Conservation (phyloP, 805 yeast species). For the Candida berthetii region DNA sequence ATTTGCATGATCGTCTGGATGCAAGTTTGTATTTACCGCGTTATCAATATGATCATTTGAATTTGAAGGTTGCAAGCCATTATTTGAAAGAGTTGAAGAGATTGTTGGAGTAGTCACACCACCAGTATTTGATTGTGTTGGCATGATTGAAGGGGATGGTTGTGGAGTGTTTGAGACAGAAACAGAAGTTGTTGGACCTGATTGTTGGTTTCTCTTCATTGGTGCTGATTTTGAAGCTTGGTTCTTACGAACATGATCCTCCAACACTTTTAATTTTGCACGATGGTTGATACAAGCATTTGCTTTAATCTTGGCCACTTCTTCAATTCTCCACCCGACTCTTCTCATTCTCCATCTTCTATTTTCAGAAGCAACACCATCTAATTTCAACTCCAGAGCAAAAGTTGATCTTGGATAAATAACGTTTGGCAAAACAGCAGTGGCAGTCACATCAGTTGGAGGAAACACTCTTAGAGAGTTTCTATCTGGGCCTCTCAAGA, state of each 20-base stretch:
- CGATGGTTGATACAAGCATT: slow-evolving; percentile 53
- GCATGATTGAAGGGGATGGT: slow-evolving; percentile 6
- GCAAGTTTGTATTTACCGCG: slow-evolving; percentile 5
- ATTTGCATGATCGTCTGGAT: slow-evolving; percentile 26
- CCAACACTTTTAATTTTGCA: slow-evolving; percentile 38
- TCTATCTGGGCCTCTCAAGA: slow-evolving; percentile 75
- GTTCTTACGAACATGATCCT: slow-evolving; percentile 32
- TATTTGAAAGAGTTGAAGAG: neutral
- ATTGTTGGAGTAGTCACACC: slow-evolving; percentile 1
- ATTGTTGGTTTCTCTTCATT: slow-evolving; percentile 30
- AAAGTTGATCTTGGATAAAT: slow-evolving; percentile 83
- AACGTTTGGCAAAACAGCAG: slow-evolving; percentile 83
- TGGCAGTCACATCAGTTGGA: slow-evolving; percentile 86
- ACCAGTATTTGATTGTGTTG: slow-evolving; percentile 10
- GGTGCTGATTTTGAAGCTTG: slow-evolving; percentile 12
- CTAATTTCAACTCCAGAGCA: slow-evolving; percentile 76
- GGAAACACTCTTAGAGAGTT: slow-evolving; percentile 90
- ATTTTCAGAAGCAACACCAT: slow-evolving; percentile 54
- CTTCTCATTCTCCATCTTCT: slow-evolving; percentile 90
- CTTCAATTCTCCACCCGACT: slow-evolving; percentile 85
- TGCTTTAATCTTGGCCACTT: slow-evolving; percentile 57
- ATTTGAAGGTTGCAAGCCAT: slow-evolving; percentile 1
- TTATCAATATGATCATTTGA: slow-evolving; percentile 5
- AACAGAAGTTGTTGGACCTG: slow-evolving; percentile 31
- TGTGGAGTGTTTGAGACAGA: slow-evolving; percentile 23